Conservation (phyloP, 352 stramenopile species). For the Plasmopara muralis region DNA sequence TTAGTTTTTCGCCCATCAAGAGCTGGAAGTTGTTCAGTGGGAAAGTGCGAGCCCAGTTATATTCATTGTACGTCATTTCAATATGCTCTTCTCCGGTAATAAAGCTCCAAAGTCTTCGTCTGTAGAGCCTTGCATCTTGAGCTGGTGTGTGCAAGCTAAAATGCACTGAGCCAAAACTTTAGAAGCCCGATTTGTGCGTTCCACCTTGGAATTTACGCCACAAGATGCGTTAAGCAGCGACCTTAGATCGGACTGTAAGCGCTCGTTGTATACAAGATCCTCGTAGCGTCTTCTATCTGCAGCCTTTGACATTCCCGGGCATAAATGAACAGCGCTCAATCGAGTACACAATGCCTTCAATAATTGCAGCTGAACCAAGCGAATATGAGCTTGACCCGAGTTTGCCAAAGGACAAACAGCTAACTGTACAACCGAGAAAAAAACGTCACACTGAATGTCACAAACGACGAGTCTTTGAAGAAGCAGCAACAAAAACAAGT, state of each 20-base stretch:
- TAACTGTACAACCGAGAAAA: constrained; percentile 34
- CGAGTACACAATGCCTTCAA: constrained; percentile 40
- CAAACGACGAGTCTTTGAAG: constrained; percentile 41
- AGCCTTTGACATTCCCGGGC: constrained; percentile 1
- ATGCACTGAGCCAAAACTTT: constrained; percentile 40
- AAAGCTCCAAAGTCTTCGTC: constrained; percentile 19
- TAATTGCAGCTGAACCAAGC: constrained; percentile 46
- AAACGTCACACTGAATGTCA: constrained; percentile 16
- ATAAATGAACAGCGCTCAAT: constrained; percentile 18
- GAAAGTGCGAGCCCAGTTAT: too few species aligned
- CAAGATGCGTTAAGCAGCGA: constrained; percentile 16
- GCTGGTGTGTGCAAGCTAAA: constrained; percentile 27
- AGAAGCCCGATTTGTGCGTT: constrained; percentile 28
- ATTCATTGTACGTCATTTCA: constrained; percentile 7
- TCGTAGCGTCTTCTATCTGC: constrained; percentile 22
- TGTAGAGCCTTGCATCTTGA: constrained; percentile 21
- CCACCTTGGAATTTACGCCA: constrained; percentile 8
- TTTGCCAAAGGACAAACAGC: constrained; percentile 33
- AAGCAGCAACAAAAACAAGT: constrained; percentile 48
- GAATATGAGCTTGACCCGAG: constrained; percentile 28
- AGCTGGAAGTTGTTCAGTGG: too few species aligned
- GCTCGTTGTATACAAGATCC: constrained; percentile 43
- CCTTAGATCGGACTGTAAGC: constrained; percentile 38
- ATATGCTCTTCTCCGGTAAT: constrained; percentile 22
- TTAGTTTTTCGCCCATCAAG: too few species aligned